These are phyloP conservation scores for Dujonia santamariae DNA, from an alignment of 1,139 yeast genomes.

Conservation along the genomic window DNA sequence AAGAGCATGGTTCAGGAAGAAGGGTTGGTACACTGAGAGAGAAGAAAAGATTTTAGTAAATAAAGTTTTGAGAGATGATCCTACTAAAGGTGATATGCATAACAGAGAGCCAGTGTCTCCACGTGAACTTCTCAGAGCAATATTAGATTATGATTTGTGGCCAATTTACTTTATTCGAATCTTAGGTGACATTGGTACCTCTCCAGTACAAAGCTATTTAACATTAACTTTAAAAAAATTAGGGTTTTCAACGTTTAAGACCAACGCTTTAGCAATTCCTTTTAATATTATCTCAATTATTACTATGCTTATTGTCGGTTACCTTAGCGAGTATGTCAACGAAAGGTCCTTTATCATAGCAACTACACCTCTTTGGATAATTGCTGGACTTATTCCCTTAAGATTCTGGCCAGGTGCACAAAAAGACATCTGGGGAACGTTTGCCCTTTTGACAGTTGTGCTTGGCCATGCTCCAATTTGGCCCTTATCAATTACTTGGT, in stretches of 20 bases:
- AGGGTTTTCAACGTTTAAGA: constrained; percentile 18
- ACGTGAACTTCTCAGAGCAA: constrained; percentile 17
- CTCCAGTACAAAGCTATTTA: constrained; percentile 24
- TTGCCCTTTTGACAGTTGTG: constrained; percentile 16
- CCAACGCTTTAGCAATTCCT: constrained; percentile 20
- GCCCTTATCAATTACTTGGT: constrained; percentile 49
- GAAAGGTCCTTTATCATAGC: constrained; percentile 12
- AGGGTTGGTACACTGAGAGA: constrained; percentile 37
- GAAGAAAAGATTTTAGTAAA: constrained; percentile 32
- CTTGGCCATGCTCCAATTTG: constrained; percentile 18
- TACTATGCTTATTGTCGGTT: constrained; percentile 14
- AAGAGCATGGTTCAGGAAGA: constrained; percentile 21
- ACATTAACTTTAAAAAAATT: constrained; percentile 17
- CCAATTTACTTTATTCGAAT: constrained; percentile 50
- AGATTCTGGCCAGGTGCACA: constrained; percentile 17
- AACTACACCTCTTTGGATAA: constrained; percentile 17
- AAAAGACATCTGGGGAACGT: constrained; percentile 18
- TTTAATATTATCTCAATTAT: constrained; percentile 14
- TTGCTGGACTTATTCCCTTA: constrained; percentile 16
- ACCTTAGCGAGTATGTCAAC: constrained; percentile 12
- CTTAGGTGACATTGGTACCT: constrained; percentile 36
- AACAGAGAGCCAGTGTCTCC: constrained; percentile 26
- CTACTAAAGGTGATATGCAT: constrained; percentile 32
- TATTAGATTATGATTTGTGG: constrained; percentile 36
- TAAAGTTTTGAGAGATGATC: constrained; percentile 29